Percentiles rank a stretch among this genome's conserved stretches.
These are phyloP conservation scores for Aschersonia sp. DNA, from an alignment of 2,329 filamentous ascomycete species.

Conservation along the genomic window DNA sequence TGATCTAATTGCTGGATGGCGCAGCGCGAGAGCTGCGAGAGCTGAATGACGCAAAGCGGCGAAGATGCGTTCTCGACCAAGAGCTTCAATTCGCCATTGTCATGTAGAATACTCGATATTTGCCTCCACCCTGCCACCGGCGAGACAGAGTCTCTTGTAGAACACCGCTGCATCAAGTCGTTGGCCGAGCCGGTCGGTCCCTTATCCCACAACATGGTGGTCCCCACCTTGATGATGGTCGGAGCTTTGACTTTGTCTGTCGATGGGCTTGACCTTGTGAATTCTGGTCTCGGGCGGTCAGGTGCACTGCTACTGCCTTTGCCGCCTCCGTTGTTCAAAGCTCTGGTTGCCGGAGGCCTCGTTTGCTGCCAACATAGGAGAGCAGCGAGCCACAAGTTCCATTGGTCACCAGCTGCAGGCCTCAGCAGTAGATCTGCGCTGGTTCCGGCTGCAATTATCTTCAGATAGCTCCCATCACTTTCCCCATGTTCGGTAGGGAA, in stretches of 20 bases:
- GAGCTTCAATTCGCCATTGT: constrained; percentile 88
- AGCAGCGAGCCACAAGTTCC: constrained; percentile 69
- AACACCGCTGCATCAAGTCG: constrained; percentile 41
- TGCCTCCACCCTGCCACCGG: constrained; percentile 59
- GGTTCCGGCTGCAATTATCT: constrained; percentile 37
- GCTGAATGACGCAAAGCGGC: constrained; percentile 68
- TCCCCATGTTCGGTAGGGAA: constrained; percentile 36
- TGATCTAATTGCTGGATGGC: constrained; percentile 82
- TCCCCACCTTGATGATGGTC: constrained; percentile 91
- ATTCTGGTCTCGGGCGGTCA: constrained; percentile 22
- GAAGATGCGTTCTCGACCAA: constrained; percentile 74
- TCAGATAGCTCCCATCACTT: constrained; percentile 32
- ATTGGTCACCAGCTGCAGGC: constrained; percentile 49
- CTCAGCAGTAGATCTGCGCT: constrained; percentile 48
- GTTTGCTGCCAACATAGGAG: constrained; percentile 72
- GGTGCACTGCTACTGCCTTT: constrained; percentile 17
- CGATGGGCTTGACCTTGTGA: constrained; percentile 24
- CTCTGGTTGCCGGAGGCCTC: constrained; percentile 40
- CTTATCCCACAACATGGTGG: constrained; percentile 84
- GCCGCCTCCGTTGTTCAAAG: constrained; percentile 24
- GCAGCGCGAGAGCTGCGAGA: constrained; percentile 78
- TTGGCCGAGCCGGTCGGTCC: constrained; percentile 40
- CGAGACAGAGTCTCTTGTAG: constrained; percentile 39
- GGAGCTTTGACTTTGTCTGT: constrained; percentile 18
- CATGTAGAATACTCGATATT: constrained; percentile 85